A percentile compares a stretch with the other conserved stretches of the same genome.
phyloP scores from a whole-genome alignment of 148 eudicot genomes.

The Amaranthus hypochondriacus region DNA sequence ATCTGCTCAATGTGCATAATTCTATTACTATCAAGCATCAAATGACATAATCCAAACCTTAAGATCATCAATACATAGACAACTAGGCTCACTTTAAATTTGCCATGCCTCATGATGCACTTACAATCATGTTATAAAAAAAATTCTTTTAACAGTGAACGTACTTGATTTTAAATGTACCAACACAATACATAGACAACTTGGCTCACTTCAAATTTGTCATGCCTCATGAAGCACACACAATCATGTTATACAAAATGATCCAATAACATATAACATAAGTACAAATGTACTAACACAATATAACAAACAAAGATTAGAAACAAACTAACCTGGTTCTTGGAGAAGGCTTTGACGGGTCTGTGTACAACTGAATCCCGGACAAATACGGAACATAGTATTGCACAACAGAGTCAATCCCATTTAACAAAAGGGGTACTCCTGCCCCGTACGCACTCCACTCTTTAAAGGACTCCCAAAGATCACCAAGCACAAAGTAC shows the following conservation, averaged over 20 bases:
- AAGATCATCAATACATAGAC: too few species aligned
- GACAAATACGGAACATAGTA: constrained; percentile 90
- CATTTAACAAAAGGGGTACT: constrained; percentile 78
- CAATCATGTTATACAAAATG: background rate
- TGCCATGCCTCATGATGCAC: too few species aligned
- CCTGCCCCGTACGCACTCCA: constrained; percentile 98
- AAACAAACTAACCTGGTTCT: constrained; percentile 43
- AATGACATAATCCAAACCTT: background rate
- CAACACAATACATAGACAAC: too few species aligned
- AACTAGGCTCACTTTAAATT: too few species aligned
- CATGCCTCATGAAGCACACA: background rate
- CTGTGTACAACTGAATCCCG: constrained; percentile 78
- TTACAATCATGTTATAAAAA: too few species aligned
- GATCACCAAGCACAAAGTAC: constrained; percentile 79
- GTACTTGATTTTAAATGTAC: too few species aligned
- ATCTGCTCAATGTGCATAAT: background rate
- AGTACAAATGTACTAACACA: background rate
- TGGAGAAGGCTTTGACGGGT: constrained; percentile 46
- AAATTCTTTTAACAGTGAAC: too few species aligned
- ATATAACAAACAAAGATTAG: constrained; percentile 1
- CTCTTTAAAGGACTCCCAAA: constrained; percentile 91
- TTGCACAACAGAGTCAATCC: constrained; percentile 73
- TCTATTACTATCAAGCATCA: background rate
- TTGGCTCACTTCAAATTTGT: too few species aligned
- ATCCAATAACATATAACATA: background rate